phyloP scores from a whole-genome alignment of 352 stramenopile genomes.

The Albugo laibachii region DNA sequence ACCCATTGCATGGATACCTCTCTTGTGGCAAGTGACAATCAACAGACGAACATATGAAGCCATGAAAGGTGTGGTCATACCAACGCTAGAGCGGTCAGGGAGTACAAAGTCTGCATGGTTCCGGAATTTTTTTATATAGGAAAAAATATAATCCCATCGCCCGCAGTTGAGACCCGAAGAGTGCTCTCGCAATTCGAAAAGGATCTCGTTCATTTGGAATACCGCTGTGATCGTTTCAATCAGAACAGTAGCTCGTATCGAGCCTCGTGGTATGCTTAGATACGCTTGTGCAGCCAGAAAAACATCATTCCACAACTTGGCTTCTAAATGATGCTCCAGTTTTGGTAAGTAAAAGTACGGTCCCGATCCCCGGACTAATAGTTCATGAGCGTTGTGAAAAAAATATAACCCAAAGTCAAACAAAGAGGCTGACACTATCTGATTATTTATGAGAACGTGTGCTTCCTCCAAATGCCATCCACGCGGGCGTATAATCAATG shows the following conservation, averaged over 20 bases:
- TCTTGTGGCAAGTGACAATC: conserved; percentile 88
- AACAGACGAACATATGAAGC: conserved; percentile 88
- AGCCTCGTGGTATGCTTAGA: conserved; percentile 80
- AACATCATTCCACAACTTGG: conserved; percentile 92
- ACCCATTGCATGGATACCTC: conserved; percentile 90
- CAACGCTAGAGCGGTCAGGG: conserved; percentile 81
- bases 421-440: conserved; percentile 81
- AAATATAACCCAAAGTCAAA: conserved; percentile 95
- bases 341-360: conserved; percentile 95
- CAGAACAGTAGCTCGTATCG: conserved; percentile 86
- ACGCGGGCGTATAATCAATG: conserved; percentile 82
- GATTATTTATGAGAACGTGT: conserved; percentile 86
- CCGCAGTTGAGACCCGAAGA: conserved; percentile 93
- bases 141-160: conserved; percentile 96
- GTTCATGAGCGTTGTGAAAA: conserved; percentile 88
- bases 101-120: conserved; percentile 83
- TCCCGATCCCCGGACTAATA: conserved; percentile 63
- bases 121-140: conserved; percentile 93
- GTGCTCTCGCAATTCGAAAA: conserved; percentile 91
- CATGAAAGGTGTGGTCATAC: conserved; percentile 91
- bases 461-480: conserved; percentile 91
- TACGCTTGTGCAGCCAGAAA: conserved; percentile 87
- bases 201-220: conserved; percentile 94
- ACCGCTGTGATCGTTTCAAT: conserved; percentile 93
- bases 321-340: conserved; percentile 89